Base-by-base conservation (phyloP, 2,329 filamentous ascomycete species). In the Pezizomycotina sp. region DNA sequence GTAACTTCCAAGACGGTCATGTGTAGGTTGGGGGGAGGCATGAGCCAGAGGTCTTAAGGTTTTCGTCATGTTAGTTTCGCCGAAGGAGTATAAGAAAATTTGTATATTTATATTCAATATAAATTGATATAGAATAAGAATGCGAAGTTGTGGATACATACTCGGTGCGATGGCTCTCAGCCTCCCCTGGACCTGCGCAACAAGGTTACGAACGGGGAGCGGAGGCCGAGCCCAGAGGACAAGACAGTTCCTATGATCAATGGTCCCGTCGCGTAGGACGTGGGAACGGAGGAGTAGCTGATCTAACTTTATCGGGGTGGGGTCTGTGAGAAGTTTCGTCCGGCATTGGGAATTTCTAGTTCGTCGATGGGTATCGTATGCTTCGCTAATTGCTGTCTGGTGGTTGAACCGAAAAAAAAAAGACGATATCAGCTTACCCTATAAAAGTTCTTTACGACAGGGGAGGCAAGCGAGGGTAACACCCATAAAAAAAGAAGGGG, bases 141-240 rank as follows among this genome's bases (percentile, higher is more conserved):
- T n/a, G n/a, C n/a, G n/a, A n/a, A 25, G 4, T 8, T 18, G 31
- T 10, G 14, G 12, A 27, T 14, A 62, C 74, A 55, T 61, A 89
- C 82, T 68, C 22, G 81, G 78, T 9, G 75, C 74, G 13, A 70
- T 65, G 13, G 63, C 58, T 38, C 64, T 62, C 30, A 91, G 60
- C 50, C 70, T 65, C 31, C 64, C 56, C 56, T 93, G 86, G 19
- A 93, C 59, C 38, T 67, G 65, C 2, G 61, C 58, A 2, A 86
- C 71, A 40, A 95, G 59, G 13, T 66, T 59, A 28, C 76, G 63
- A 12, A 93, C 63, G 48, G 76, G 71, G 28, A 69, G 59, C 1
- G 84, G 78, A 10, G 86, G 86, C 5, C 84, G 66, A 3, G 79
- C 81, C 82, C 83, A 93, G 53, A 93, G 74, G 1, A 83, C 79